Evolutionary conservation across 352 stramenopile genomes (phyloP).

Genomic region (Phytophthora pluvialis): DNA sequence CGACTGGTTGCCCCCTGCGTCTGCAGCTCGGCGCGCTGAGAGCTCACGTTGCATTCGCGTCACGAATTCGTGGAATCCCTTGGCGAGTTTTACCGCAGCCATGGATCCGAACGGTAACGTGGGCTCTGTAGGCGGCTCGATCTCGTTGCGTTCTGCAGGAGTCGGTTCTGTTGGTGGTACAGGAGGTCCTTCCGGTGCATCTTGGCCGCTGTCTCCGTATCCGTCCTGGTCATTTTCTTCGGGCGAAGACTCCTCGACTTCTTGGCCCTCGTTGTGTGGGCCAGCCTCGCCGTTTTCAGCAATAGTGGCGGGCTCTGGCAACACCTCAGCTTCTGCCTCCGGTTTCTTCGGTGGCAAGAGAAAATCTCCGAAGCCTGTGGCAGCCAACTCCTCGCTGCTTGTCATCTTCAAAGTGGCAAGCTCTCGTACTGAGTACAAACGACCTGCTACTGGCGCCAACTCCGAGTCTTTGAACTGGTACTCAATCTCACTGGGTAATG

Average conservation of each 20-base stretch:
- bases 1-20: not conserved
- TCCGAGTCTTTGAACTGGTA: constrained; percentile 36
- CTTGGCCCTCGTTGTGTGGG: constrained; percentile 1
- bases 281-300: constrained; percentile 2
- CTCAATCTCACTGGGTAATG: constrained; percentile 44
- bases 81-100: constrained; percentile 31
- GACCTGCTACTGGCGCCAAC: constrained; percentile 43
- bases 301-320: not conserved
- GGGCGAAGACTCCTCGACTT: not conserved
- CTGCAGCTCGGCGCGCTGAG: not conserved
- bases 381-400: constrained; percentile 27
- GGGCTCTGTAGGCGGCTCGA: constrained; percentile 41
- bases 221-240: constrained; percentile 23
- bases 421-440: constrained; percentile 69
- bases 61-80: constrained; percentile 46
- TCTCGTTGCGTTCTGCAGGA: constrained; percentile 44
- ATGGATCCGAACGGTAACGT: constrained; percentile 43
- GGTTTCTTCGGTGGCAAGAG: constrained; percentile 13
- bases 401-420: constrained; percentile 41
- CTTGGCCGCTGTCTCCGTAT: not conserved
- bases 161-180: constrained; percentile 27
- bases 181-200: not conserved
- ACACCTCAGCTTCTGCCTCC: constrained; percentile 8
- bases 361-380: constrained; percentile 39
- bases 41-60: constrained; percentile 29